Percentiles rank a stretch among this genome's conserved stretches.
These are phyloP conservation scores for Astrephomene gubernaculifera DNA, from an alignment of 139 green algal species.

Conservation along the genomic window DNA sequence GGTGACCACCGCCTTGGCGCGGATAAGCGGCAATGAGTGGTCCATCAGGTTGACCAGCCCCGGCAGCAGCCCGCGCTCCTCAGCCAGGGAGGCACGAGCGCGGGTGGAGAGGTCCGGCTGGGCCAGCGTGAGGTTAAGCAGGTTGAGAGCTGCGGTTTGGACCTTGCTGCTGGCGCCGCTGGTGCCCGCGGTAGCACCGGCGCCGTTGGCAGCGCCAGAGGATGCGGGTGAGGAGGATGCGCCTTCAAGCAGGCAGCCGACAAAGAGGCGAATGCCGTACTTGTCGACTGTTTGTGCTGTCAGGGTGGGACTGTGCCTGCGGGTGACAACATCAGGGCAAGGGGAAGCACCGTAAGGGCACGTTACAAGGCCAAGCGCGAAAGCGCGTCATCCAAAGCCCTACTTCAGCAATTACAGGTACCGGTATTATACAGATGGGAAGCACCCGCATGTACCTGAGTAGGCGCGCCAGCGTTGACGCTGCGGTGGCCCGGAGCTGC, in stretches of 20 bases:
- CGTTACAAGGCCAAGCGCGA: neutral
- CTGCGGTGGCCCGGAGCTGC: conserved; percentile 78
- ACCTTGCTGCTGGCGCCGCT: conserved; percentile 49
- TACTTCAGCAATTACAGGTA: neutral
- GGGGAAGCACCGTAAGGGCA: too few species aligned
- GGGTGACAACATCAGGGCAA: neutral
- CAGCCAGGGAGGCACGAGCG: conserved; percentile 40
- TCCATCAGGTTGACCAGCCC: conserved; percentile 75
- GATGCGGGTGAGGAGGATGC: neutral
- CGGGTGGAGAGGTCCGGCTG: conserved; percentile 34
- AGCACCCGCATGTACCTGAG: conserved; percentile 50
- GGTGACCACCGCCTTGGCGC: conserved; percentile 76
- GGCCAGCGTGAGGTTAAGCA: conserved; percentile 78
- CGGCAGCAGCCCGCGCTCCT: conserved; percentile 69
- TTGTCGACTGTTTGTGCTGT: conserved; percentile 67
- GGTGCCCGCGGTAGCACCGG: neutral
- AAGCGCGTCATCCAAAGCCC: neutral
- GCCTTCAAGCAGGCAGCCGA: conserved; percentile 62
- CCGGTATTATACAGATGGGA: neutral
- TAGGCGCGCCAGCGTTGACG: conserved; percentile 78
- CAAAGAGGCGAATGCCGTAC: conserved; percentile 60
- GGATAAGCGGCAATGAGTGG: conserved; percentile 67
- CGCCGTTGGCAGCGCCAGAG: neutral
- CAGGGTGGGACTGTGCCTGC: conserved; percentile 53
- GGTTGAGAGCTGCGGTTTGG: conserved; percentile 78